phyloP scores from a whole-genome alignment of 2,329 filamentous ascomycete species.

The Clonostachys byssicola region DNA sequence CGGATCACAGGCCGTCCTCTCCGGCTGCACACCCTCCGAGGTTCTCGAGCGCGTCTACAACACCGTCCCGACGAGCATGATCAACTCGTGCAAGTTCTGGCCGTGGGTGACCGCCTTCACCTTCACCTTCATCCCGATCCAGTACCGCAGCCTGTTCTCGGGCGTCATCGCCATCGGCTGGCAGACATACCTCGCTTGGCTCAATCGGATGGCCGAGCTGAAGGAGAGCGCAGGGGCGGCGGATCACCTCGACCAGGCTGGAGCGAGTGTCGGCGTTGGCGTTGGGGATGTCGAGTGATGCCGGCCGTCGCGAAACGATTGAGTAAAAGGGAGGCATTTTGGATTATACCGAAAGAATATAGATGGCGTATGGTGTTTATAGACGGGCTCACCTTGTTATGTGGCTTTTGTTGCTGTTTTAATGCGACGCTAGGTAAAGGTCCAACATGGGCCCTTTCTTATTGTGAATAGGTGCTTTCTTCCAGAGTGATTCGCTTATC shows the following conservation, averaged over 20 bases:
- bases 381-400: no score
- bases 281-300: background rate
- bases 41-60: conserved; percentile 66
- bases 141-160: conserved; percentile 77
- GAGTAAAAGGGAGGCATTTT: no score
- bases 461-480: no score
- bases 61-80: conserved; percentile 72
- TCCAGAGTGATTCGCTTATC: no score
- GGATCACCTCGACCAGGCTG: background rate
- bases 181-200: conserved; percentile 84
- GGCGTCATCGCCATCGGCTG: conserved; percentile 80
- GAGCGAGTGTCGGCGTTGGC: background rate
- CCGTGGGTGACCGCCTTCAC: conserved; percentile 81
- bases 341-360: no score
- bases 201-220: conserved; percentile 69
- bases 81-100: conserved; percentile 85
- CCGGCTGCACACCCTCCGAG: conserved; percentile 61
- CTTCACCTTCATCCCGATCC: conserved; percentile 76
- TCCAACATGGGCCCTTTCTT: no score
- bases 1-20: conserved; percentile 70
- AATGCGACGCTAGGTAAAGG: no score
- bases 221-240: conserved; percentile 26
- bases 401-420: no score
- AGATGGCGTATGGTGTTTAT: no score
- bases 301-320: no score